Conservation (phyloP, 495 filamentous ascomycete genomes). For the Penicillium daleae region DNA sequence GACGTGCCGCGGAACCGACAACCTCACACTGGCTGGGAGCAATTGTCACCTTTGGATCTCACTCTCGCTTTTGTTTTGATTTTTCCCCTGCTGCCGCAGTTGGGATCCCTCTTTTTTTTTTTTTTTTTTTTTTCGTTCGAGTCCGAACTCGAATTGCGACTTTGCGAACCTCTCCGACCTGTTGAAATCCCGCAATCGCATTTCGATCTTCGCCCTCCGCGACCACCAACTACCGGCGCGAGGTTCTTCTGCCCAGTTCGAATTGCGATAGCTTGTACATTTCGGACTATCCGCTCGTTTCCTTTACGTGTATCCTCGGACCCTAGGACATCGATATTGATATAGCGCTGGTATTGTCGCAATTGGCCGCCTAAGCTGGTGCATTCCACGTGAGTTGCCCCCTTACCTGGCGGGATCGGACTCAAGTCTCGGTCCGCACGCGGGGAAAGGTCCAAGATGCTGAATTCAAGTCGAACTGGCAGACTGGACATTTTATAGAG, state of each 20-base stretch:
- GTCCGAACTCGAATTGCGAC: slow-evolving; percentile 3
- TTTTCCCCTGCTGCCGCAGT: slow-evolving; percentile 12
- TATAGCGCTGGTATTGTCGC: not conserved
- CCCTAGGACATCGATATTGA: not conserved
- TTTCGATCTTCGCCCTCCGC: not conserved
- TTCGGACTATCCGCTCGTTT: not conserved
- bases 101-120: slow-evolving; percentile 5
- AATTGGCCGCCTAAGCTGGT: not conserved
- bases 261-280: not conserved
- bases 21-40: slow-evolving; percentile 36
- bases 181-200: not conserved
- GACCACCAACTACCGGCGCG: not conserved
- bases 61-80: slow-evolving; percentile 18
- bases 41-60: slow-evolving; percentile 20
- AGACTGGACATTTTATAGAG: not conserved
- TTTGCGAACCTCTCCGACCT: not conserved
- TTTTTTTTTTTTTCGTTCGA: too few species aligned
- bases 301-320: not conserved
- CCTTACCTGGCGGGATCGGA: slow-evolving; percentile 6
- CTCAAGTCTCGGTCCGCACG: too few species aligned
- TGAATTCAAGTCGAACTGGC: not conserved
- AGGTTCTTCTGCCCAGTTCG: not conserved
- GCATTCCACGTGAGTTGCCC: slow-evolving; percentile 6
- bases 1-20: slow-evolving; percentile 17
- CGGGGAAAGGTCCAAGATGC: slow-evolving; percentile 1